These are phyloP conservation scores for Candida freyschussii DNA, from an alignment of 1,139 yeast species.

Conservation along the genomic window DNA sequence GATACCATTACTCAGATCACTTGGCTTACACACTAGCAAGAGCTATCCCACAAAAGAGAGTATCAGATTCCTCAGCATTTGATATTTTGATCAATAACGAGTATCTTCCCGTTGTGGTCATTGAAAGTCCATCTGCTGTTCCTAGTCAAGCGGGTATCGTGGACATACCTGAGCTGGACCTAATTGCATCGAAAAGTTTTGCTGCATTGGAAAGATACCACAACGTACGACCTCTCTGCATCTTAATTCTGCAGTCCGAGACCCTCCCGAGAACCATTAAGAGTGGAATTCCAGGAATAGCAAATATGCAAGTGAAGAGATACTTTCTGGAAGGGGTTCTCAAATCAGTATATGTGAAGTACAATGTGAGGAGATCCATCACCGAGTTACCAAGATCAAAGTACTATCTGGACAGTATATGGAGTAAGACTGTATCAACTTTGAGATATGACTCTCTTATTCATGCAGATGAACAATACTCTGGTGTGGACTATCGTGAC, in stretches of 20 bases:
- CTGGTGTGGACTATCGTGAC: conserved; percentile 74
- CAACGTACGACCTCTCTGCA: conserved; percentile 74
- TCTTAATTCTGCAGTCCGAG: conserved; percentile 75
- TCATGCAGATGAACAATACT: conserved; percentile 55
- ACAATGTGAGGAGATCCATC: conserved; percentile 63
- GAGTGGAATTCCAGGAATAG: conserved; percentile 86
- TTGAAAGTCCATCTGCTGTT: conserved; percentile 75
- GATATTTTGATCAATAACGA: conserved; percentile 83
- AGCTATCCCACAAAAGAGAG: conserved; percentile 59
- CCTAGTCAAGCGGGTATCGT: conserved; percentile 32
- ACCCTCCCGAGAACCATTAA: conserved; percentile 78
- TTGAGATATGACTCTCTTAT: conserved; percentile 49
- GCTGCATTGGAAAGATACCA: conserved; percentile 67
- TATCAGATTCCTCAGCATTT: conserved; percentile 88
- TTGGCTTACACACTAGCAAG: conserved; percentile 64
- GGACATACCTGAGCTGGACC: conserved; percentile 58
- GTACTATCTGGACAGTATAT: conserved; percentile 76
- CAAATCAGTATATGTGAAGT: conserved; percentile 75
- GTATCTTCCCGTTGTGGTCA: conserved; percentile 78
- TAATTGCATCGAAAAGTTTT: conserved; percentile 71
- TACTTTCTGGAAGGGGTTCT: conserved; percentile 73
- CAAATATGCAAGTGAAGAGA: conserved; percentile 87
- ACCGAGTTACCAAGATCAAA: conserved; percentile 73
- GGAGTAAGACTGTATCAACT: conserved; percentile 70
- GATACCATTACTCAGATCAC: conserved; percentile 84